These are phyloP conservation scores for Ceratonia siliqua DNA, from an alignment of 306 rosid genomes.

Conservation along the genomic window DNA sequence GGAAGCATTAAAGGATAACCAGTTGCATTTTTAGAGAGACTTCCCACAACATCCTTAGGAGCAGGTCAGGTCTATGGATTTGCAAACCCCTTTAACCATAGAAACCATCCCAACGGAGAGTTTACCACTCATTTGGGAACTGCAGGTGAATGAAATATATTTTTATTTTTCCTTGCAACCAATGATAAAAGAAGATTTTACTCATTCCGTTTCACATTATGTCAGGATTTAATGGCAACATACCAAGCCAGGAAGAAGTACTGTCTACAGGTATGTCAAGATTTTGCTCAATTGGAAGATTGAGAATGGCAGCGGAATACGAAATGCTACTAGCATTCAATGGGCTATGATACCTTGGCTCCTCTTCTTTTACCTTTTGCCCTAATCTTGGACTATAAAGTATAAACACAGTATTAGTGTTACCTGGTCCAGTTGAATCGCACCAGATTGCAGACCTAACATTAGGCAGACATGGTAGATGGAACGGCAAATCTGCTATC, in stretches of 20 bases:
- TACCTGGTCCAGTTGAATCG: not conserved
- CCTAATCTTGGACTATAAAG: too few species aligned
- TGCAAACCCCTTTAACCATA: conserved; percentile 94
- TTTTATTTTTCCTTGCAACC: too few species aligned
- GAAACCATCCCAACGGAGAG: conserved; percentile 98
- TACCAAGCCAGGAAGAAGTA: conserved; percentile 92
- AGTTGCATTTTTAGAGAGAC: conserved; percentile 68
- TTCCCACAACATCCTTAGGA: conserved; percentile 95
- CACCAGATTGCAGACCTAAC: too few species aligned
- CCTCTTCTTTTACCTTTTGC: too few species aligned
- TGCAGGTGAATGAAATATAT: too few species aligned
- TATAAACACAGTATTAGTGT: too few species aligned
- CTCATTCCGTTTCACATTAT: conserved; percentile 25
- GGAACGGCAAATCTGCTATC: not conserved
- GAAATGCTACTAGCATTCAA: not conserved
- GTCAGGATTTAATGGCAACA: conserved; percentile 72
- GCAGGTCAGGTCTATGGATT: conserved; percentile 72
- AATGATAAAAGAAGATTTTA: conserved; percentile 25
- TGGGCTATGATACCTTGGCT: not conserved
- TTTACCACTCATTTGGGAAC: conserved; percentile 88
- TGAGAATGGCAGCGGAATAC: conserved; percentile 19
- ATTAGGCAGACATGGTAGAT: not conserved
- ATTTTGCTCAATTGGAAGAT: conserved; percentile 69
- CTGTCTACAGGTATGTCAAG: conserved; percentile 86
- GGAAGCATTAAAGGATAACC: conserved; percentile 92